Evolutionary conservation across 139 green algal genomes (phyloP).

Genomic region (Chlamydomonas schloesseri): DNA sequence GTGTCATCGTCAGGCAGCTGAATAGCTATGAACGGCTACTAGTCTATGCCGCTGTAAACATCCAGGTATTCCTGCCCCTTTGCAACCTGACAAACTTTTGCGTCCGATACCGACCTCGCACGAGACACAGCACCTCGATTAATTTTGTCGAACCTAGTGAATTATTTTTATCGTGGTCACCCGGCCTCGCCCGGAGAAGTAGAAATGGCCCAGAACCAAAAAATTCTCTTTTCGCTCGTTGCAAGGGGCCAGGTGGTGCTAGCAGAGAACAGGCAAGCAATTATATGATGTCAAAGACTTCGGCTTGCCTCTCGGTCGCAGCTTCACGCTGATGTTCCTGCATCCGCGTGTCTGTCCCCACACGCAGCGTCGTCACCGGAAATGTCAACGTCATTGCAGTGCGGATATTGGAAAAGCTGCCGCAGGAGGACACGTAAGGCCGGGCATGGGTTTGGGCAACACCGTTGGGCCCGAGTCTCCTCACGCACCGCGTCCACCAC

Average conservation of each 20-base stretch:
- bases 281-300: background rate
- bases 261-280: constrained; percentile 77
- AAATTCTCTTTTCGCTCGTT: constrained; percentile 82
- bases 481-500: background rate
- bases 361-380: constrained; percentile 68
- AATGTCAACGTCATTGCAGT: constrained; percentile 85
- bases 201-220: no score
- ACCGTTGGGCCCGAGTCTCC: background rate
- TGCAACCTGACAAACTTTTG: no score
- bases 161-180: no score
- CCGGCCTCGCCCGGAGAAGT: no score
- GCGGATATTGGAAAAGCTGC: constrained; percentile 86
- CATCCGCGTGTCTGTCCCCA: no score
- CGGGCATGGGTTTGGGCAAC: background rate
- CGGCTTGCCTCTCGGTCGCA: background rate
- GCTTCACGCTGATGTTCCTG: background rate
- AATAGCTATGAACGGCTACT: no score
- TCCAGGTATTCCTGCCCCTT: no score
- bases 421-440: constrained; percentile 71
- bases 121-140: no score
- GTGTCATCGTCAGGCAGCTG: no score
- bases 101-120: no score
- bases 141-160: no score
- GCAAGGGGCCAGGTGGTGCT: constrained; percentile 80
- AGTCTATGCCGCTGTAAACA: no score